A percentile compares a stretch with the other conserved stretches of the same genome.
Evolutionary conservation across 163 green algal genomes (phyloP).

Genomic region (Prototheca stagnorum): DNA sequence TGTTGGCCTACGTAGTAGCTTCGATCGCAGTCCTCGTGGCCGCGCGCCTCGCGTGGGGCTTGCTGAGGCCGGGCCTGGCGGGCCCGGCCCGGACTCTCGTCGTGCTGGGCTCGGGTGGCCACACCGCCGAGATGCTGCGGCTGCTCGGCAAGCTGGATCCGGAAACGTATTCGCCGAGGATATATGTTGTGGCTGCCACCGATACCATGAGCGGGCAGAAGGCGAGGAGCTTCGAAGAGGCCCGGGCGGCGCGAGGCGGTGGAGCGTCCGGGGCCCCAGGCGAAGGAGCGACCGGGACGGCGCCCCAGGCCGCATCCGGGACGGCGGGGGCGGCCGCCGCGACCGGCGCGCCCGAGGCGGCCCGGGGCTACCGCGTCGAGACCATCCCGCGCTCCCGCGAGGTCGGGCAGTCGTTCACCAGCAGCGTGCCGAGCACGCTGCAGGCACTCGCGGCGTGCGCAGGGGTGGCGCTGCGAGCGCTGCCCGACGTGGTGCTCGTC

Average conservation of each 20-base stretch:
- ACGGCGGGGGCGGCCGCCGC: no score
- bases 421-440: constrained; percentile 50
- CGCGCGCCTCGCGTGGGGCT: no score
- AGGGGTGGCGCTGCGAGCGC: constrained; percentile 22
- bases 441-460: constrained; percentile 31
- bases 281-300: no score
- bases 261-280: no score
- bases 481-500: constrained; percentile 59
- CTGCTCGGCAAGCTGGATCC: constrained; percentile 43
- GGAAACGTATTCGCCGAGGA: constrained; percentile 39
- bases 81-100: constrained; percentile 18
- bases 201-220: constrained; percentile 61
- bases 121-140: constrained; percentile 86
- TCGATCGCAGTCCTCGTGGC: no score
- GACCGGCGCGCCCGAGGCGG: no score
- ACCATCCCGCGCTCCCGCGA: constrained; percentile 69
- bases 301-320: no score
- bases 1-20: no score
- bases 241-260: no score
- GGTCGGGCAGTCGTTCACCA: constrained; percentile 72
- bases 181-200: constrained; percentile 68
- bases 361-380: background rate
- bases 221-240: constrained; percentile 44
- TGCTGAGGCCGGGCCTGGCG: no score
- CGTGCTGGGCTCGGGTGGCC: constrained; percentile 35